phyloP scores from a whole-genome alignment of 2,329 filamentous ascomycete genomes.

The Escovopsis sp. region DNA sequence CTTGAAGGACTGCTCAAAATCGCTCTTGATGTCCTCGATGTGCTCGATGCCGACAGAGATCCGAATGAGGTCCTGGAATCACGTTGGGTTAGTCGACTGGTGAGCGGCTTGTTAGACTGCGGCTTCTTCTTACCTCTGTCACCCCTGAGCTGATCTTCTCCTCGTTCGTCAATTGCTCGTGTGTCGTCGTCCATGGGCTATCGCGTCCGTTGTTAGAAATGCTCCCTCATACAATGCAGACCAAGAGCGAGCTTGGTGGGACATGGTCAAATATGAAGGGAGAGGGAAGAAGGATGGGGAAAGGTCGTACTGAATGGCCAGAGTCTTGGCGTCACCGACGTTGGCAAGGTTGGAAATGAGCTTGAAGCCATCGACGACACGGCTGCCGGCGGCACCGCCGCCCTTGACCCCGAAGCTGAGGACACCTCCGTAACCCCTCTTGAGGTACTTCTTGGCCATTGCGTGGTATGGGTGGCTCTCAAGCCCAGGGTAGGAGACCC shows the following conservation, averaged over 20 bases:
- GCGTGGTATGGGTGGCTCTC: slow-evolving; percentile 67
- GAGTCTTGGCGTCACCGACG: slow-evolving; percentile 86
- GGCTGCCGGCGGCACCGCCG: slow-evolving; percentile 63
- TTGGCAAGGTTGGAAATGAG: slow-evolving; percentile 93
- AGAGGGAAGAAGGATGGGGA: background rate
- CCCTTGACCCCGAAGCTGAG: slow-evolving; percentile 90
- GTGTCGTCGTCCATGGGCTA: slow-evolving; percentile 78
- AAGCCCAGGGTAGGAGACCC: slow-evolving; percentile 89
- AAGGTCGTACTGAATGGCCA: slow-evolving; percentile 57
- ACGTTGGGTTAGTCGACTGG: background rate
- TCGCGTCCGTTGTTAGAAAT: background rate
- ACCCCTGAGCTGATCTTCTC: slow-evolving; percentile 72
- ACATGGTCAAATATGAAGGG: too few relatives aligned
- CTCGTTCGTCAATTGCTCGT: slow-evolving; percentile 75
- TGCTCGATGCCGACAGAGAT: slow-evolving; percentile 94
- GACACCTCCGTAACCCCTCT: slow-evolving; percentile 74
- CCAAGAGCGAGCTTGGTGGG: too few relatives aligned
- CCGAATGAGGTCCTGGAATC: slow-evolving; percentile 62
- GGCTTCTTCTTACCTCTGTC: slow-evolving; percentile 42
- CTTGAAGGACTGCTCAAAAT: slow-evolving; percentile 84
- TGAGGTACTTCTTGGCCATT: slow-evolving; percentile 74
- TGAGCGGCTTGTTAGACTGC: background rate
- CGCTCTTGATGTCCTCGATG: slow-evolving; percentile 91
- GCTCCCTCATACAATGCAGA: background rate
- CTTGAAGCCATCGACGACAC: slow-evolving; percentile 89